Percentiles rank a stretch among this genome's conserved stretches.
Evolutionary conservation across 2,329 filamentous ascomycete species (phyloP).

Genomic region (Xylariaceae sp.): DNA sequence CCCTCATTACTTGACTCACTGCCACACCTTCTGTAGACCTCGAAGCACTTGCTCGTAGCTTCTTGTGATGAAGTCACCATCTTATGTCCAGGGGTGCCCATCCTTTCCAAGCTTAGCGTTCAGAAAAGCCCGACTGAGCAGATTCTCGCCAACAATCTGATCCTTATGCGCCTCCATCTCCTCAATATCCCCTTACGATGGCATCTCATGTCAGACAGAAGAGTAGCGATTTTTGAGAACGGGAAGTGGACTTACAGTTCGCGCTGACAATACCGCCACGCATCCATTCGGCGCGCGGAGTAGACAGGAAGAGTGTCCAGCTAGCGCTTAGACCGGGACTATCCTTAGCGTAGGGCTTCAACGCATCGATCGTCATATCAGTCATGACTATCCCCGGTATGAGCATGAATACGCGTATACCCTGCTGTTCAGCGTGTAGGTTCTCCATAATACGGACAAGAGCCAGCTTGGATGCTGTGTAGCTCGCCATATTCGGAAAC

Average conservation of each 20-base stretch:
- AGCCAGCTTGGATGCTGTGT: constrained; percentile 20
- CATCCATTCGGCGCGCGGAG: constrained; percentile 20
- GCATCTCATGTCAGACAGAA: constrained; percentile 9
- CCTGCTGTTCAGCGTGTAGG: constrained; percentile 16
- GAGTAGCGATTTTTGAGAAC: constrained; percentile 6
- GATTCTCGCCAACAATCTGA: constrained; percentile 17
- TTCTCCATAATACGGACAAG: constrained; percentile 15
- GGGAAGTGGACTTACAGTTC: constrained; percentile 16
- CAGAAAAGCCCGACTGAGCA: constrained; percentile 16
- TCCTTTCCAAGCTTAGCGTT: constrained; percentile 21
- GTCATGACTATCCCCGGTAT: constrained; percentile 14
- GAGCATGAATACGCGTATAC: constrained; percentile 14
- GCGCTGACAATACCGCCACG: constrained; percentile 19
- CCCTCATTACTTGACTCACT: too few species aligned
- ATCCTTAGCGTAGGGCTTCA: constrained; percentile 16
- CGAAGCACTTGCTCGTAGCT: too few species aligned
- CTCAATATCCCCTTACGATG: constrained; percentile 19
- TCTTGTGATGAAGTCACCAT: too few species aligned
- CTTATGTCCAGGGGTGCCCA: constrained; percentile 18
- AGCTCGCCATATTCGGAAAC: constrained; percentile 13
- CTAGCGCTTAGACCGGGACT: constrained; percentile 10
- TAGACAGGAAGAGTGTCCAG: constrained; percentile 15
- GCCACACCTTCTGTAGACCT: too few species aligned
- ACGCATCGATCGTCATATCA: constrained; percentile 12
- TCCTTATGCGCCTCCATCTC: constrained; percentile 23